Evolutionary conservation across 2,329 filamentous ascomycete genomes (phyloP).

Genomic region (Aurifilum marmelostoma): DNA sequence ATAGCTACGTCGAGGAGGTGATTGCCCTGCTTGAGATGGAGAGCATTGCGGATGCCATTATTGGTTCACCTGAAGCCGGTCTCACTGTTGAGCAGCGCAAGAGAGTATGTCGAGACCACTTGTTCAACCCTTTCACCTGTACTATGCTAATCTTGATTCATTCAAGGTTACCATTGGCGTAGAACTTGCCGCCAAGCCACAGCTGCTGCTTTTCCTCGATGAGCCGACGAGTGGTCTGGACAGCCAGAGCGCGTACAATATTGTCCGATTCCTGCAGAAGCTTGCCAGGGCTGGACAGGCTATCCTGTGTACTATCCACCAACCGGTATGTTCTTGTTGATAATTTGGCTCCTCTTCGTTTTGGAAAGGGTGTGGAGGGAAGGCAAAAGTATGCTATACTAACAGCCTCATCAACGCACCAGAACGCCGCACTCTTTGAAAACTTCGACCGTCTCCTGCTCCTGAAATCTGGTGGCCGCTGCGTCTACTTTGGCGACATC

Average conservation of each 20-base stretch:
- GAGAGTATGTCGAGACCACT: conserved; percentile 55
- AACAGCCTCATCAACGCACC: not conserved
- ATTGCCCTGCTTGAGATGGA: conserved; percentile 63
- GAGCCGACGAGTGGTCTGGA: conserved; percentile 79
- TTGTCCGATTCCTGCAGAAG: conserved; percentile 77
- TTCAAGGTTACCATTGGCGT: conserved; percentile 75
- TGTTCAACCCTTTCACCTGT: not conserved
- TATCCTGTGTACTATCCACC: conserved; percentile 89
- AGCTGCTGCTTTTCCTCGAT: conserved; percentile 76
- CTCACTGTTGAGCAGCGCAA: conserved; percentile 68
- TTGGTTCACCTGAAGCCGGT: conserved; percentile 67
- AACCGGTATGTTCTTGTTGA: conserved; percentile 54
- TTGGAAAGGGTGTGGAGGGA: too few species aligned
- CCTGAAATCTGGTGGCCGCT: conserved; percentile 75
- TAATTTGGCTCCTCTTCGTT: not conserved
- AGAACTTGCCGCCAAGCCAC: conserved; percentile 81
- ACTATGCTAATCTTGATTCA: not conserved
- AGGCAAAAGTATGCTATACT: conserved; percentile 3
- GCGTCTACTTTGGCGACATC: conserved; percentile 86
- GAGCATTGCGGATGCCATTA: conserved; percentile 60
- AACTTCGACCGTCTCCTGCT: conserved; percentile 84
- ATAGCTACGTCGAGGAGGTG: conserved; percentile 62
- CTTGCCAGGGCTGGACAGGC: conserved; percentile 80
- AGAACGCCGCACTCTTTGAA: conserved; percentile 80
- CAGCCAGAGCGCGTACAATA: conserved; percentile 74